Conservation (phyloP, 2,329 filamentous ascomycete genomes). For the Sporothrix globosa region DNA sequence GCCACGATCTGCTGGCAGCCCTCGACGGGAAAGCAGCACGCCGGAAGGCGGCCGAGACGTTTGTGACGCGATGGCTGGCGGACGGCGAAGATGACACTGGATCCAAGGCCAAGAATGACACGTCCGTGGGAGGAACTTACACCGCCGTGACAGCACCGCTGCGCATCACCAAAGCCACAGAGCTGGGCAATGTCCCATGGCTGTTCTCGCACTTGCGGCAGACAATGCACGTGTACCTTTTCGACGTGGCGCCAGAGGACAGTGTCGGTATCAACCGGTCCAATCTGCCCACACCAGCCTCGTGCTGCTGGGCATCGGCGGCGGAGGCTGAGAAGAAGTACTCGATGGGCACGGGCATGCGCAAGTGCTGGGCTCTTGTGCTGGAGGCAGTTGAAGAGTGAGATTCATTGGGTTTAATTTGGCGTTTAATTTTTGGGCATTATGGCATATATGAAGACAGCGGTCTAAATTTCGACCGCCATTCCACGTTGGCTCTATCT, state of each 20-base stretch:
- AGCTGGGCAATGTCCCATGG: conserved; percentile 60
- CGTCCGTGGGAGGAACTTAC: background rate
- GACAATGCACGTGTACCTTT: conserved; percentile 61
- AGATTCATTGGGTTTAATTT: too few relatives aligned
- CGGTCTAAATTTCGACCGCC: too few relatives aligned
- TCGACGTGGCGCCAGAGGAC: conserved; percentile 43
- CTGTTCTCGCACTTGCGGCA: conserved; percentile 60
- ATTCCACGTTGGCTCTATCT: background rate
- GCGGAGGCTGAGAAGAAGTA: conserved; percentile 50
- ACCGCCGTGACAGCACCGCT: background rate
- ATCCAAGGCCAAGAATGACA: background rate
- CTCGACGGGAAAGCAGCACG: background rate
- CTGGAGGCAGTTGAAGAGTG: conserved; percentile 35
- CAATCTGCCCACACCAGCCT: conserved; percentile 5
- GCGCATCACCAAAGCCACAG: conserved; percentile 44
- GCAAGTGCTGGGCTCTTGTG: conserved; percentile 58
- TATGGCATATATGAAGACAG: background rate
- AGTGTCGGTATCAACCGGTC: conserved; percentile 34
- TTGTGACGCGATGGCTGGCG: conserved; percentile 28
- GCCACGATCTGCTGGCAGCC: conserved; percentile 38
- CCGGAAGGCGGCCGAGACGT: conserved; percentile 27
- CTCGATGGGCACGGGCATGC: conserved; percentile 63
- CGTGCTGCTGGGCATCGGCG: conserved; percentile 46
- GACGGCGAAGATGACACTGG: background rate
- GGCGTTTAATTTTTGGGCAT: too few relatives aligned